Evolutionary conservation across 129 eudicot species (phyloP).

Genomic region (Mikania micrantha): DNA sequence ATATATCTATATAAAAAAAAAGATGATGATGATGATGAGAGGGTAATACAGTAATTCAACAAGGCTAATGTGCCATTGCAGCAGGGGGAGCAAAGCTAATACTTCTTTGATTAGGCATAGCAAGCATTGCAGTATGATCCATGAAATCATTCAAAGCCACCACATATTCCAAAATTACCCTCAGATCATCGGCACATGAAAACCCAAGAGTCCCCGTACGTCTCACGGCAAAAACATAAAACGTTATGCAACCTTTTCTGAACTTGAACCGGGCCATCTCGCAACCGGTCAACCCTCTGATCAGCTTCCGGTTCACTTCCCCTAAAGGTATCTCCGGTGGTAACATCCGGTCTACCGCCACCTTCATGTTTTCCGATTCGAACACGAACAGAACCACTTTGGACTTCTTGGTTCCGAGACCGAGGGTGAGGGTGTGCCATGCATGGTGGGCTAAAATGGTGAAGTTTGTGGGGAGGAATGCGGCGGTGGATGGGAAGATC

Average conservation of each 20-base stretch:
- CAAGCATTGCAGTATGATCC: slow-evolving; percentile 97
- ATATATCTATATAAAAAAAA: neutral
- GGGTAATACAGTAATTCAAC: slow-evolving; percentile 6
- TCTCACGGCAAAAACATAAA: slow-evolving; percentile 81
- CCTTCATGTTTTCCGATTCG: slow-evolving; percentile 53
- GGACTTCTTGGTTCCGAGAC: slow-evolving; percentile 85
- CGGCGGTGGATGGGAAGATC: slow-evolving; percentile 60
- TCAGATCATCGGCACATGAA: slow-evolving; percentile 67
- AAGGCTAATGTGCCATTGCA: slow-evolving; percentile 62
- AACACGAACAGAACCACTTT: slow-evolving; percentile 75
- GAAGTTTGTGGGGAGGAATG: slow-evolving; percentile 86
- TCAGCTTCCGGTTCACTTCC: slow-evolving; percentile 73
- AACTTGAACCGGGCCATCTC: slow-evolving; percentile 92
- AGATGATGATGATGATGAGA: neutral
- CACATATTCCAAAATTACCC: slow-evolving; percentile 57
- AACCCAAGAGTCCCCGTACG: slow-evolving; percentile 54
- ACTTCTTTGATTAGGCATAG: slow-evolving; percentile 80
- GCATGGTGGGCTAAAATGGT: slow-evolving; percentile 96
- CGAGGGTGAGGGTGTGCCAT: slow-evolving; percentile 97
- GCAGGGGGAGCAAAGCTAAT: slow-evolving; percentile 53
- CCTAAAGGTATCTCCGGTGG: slow-evolving; percentile 79
- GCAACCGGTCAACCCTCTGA: slow-evolving; percentile 54
- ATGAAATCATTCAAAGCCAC: slow-evolving; percentile 83
- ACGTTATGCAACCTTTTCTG: slow-evolving; percentile 89
- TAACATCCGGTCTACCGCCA: slow-evolving; percentile 58